Evolutionary conservation across 495 filamentous ascomycete genomes (phyloP).

Genomic region (Aspergillus ellipticus): DNA sequence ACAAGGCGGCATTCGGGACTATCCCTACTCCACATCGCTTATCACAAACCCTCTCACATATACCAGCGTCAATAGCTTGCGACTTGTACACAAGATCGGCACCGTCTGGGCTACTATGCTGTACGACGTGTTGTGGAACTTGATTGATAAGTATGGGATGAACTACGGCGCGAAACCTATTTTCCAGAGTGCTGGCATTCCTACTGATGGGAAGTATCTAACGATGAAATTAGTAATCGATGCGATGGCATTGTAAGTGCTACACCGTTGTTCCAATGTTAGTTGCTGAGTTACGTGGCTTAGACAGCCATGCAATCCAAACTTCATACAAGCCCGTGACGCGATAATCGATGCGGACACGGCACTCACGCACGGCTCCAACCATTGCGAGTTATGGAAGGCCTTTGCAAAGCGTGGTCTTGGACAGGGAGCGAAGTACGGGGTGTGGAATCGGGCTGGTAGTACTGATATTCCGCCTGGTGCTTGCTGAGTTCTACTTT

Average conservation of each 20-base stretch:
- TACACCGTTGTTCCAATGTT: neutral
- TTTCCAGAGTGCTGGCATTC: neutral
- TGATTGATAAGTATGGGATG: conserved; percentile 37
- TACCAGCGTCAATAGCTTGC: conserved; percentile 4
- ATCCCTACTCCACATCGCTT: conserved; percentile 47
- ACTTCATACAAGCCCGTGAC: conserved; percentile 46
- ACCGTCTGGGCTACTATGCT: conserved; percentile 50
- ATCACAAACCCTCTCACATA: conserved; percentile 47
- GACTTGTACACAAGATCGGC: conserved; percentile 37
- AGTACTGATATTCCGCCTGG: neutral
- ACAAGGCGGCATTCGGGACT: conserved; percentile 41
- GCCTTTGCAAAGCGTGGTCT: conserved; percentile 53
- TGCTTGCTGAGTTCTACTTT: neutral
- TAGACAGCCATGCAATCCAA: conserved; percentile 49
- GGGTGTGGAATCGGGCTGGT: neutral
- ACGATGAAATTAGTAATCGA: conserved; percentile 50
- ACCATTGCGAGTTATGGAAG: conserved; percentile 49
- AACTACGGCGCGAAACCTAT: conserved; percentile 29
- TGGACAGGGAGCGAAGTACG: conserved; percentile 17
- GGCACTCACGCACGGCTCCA: conserved; percentile 45
- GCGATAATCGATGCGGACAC: conserved; percentile 52
- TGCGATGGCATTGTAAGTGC: conserved; percentile 41
- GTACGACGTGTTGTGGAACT: conserved; percentile 37
- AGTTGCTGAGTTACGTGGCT: too few relatives aligned
- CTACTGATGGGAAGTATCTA: conserved; percentile 46